Percentiles rank a stretch among this genome's conserved stretches.
Conservation (phyloP, 2,329 filamentous ascomycete species). For the Aureobasidium sp. region DNA sequence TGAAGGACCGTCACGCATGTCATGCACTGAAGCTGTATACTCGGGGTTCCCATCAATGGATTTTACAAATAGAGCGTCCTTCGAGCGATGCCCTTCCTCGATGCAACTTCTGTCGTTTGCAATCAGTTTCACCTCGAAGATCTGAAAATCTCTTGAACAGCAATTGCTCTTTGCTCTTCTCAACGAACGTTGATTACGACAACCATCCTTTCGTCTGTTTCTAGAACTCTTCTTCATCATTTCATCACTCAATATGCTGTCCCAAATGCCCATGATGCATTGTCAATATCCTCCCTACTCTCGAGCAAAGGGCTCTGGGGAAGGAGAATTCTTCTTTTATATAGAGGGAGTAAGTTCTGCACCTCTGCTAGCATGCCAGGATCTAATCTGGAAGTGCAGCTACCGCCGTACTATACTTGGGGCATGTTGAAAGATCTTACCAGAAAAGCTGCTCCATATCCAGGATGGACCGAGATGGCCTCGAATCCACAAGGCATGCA, state of each 20-base stretch:
- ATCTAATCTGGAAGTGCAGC: not conserved
- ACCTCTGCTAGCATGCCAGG: too few species aligned
- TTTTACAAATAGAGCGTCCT: not conserved
- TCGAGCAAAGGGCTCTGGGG: not conserved
- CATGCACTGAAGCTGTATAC: conserved; percentile 7
- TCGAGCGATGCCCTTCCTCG: not conserved
- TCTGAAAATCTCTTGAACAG: not conserved
- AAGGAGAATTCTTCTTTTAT: conserved; percentile 13
- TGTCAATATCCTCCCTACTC: not conserved
- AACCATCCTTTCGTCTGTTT: not conserved
- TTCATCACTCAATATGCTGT: not conserved
- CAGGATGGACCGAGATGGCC: conserved; percentile 15
- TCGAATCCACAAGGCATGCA: conserved; percentile 2
- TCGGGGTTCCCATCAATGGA: not conserved
- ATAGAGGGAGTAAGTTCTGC: conserved; percentile 10
- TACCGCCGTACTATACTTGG: conserved; percentile 16
- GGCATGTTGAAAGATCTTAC: conserved; percentile 14
- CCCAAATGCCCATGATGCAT: not conserved
- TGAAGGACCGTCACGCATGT: not conserved
- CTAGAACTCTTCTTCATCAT: not conserved
- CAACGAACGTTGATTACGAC: not conserved
- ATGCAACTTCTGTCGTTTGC: not conserved
- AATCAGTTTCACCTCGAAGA: not conserved
- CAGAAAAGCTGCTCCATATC: conserved; percentile 3
- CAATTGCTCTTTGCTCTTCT: not conserved